Evolutionary conservation across 148 eudicot genomes (phyloP), one percentile per base, ranked within the genome.

Genomic region (Silene uniflora): DNA sequence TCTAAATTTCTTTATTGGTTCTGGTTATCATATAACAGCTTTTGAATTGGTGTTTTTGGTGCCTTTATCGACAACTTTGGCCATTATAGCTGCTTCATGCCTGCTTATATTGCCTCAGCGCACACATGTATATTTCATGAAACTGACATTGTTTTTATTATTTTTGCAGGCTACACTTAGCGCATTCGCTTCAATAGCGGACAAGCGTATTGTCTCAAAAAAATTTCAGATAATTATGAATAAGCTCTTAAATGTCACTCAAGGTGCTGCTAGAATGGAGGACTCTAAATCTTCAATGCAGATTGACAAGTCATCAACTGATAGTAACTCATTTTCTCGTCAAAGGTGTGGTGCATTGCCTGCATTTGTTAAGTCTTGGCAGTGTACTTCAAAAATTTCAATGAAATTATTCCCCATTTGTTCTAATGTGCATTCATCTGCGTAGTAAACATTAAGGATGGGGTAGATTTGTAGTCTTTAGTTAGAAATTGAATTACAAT

Each of bases 161-260:
- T 77, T 13, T 39, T 77, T 81, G 68, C 87, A 96, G 99, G 63
- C 76, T 62, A 86, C 98, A 25, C 83, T 96, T 64, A 83, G 86
- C 27, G 93, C 86, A 74, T 84, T 96, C 79, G 97, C 99, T 80
- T 91, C 98, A 67, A 87, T 96, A 77, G 81, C 97, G 0, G 90
- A 89, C 68, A 82, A 86, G 78, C 73, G 49, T 9, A 83, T 84
- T 74, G 89, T 89, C 32, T 59, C 86, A 46, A 78, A 56, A 59
- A 73, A 89, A 59, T 89, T 91, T 62, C 78, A 24, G 80, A 78
- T 32, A 13, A 84, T 85, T 71, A 89, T 95, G 99, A 78, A 71
- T 32, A 82, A 82, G 76, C 91, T 96, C 47, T 78, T 88, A 62
- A 81, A 78, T 66, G 91, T 86, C 62, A 92, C 97, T 12, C 74